phyloP scores from a whole-genome alignment of 2,329 filamentous ascomycete genomes.

The Achaetomium macrosporum region DNA sequence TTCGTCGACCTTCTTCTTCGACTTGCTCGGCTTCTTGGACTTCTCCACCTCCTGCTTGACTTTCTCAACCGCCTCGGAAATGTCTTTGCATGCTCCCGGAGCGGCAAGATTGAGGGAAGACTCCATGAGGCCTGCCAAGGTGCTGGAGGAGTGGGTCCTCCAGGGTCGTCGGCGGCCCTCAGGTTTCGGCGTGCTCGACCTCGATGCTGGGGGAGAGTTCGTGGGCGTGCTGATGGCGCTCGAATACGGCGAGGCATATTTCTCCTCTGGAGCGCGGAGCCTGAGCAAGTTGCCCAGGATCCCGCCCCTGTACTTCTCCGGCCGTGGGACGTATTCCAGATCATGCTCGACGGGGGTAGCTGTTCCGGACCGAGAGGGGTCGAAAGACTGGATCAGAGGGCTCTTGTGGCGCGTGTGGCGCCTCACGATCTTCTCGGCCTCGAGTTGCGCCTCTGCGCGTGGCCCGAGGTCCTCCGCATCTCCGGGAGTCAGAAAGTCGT shows the following conservation, averaged over 20 bases:
- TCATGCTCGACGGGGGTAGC: constrained; percentile 50
- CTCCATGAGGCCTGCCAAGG: constrained; percentile 47
- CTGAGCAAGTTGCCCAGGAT: constrained; percentile 68
- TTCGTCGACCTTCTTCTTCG: constrained; percentile 28
- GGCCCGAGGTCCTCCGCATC: constrained; percentile 7
- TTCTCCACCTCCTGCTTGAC: constrained; percentile 30
- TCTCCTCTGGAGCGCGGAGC: constrained; percentile 52
- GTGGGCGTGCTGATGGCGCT: constrained; percentile 40
- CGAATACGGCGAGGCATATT: constrained; percentile 23
- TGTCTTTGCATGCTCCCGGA: constrained; percentile 38
- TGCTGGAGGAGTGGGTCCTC: constrained; percentile 42
- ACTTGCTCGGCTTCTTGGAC: constrained; percentile 20
- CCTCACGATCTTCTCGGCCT: constrained; percentile 22
- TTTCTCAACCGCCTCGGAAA: constrained; percentile 41
- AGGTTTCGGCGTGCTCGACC: constrained; percentile 27
- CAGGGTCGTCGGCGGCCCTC: constrained; percentile 35
- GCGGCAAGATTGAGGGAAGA: constrained; percentile 48
- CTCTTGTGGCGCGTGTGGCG: constrained; percentile 19
- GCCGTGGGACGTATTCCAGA: constrained; percentile 58
- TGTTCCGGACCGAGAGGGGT: constrained; percentile 35
- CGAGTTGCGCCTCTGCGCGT: constrained; percentile 17
- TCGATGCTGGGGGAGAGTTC: constrained; percentile 37
- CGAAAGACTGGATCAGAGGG: constrained; percentile 27
- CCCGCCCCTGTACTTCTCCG: constrained; percentile 64
- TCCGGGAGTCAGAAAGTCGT: constrained; percentile 6